A percentile compares a stretch with the other conserved stretches of the same genome.
These are phyloP conservation scores for Chenopodium berlandieri DNA, from an alignment of 148 eudicot genomes.

Conservation along the genomic window DNA sequence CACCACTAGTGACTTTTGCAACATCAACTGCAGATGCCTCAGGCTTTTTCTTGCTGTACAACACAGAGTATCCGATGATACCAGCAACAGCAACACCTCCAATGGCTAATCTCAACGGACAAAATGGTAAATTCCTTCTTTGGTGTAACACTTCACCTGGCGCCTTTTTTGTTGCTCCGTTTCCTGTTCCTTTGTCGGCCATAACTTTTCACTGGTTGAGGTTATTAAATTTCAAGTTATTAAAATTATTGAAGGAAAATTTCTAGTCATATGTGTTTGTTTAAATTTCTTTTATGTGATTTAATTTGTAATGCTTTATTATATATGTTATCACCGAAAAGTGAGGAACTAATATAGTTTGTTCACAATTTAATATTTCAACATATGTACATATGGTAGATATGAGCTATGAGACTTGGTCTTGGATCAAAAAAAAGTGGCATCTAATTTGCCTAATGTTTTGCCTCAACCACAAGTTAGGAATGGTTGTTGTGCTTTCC, in stretches of 20 bases:
- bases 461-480: too few relatives aligned
- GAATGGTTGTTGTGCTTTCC: too few relatives aligned
- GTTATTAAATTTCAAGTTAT: not conserved
- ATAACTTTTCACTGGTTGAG: not conserved
- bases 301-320: not conserved
- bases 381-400: too few relatives aligned
- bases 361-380: too few relatives aligned
- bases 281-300: too few relatives aligned
- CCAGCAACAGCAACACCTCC: constrained; percentile 45
- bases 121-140: constrained; percentile 31
- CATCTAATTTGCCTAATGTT: too few relatives aligned
- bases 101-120: constrained; percentile 36
- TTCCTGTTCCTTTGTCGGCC: constrained; percentile 20
- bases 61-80: constrained; percentile 41
- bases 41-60: constrained; percentile 66
- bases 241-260: not conserved
- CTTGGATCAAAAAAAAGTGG: too few relatives aligned
- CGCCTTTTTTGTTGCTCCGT: constrained; percentile 19
- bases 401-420: too few relatives aligned
- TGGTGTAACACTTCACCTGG: constrained; percentile 56
- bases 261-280: too few relatives aligned
- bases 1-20: constrained; percentile 51
- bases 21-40: constrained; percentile 67
- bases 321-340: too few relatives aligned
- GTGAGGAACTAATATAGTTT: too few relatives aligned